Evolutionary conservation across 371 early-diverging fungal genomes (phyloP).

Genomic region (Mucor racemosus): DNA sequence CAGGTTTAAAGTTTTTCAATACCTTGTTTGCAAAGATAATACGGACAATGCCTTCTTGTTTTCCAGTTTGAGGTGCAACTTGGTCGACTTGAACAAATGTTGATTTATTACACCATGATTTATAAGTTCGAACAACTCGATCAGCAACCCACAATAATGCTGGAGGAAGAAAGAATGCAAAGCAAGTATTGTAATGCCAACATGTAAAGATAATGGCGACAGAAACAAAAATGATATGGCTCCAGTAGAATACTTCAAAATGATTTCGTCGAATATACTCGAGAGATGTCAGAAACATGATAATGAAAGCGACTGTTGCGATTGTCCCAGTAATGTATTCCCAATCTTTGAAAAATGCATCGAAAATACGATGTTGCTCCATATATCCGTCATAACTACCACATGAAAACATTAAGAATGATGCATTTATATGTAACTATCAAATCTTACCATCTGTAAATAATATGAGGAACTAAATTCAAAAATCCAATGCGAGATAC

Average conservation of each 20-base stretch:
- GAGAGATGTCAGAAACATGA: conserved; percentile 48
- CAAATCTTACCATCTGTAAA: conserved; percentile 21
- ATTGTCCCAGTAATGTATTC: conserved; percentile 50
- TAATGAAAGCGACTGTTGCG: conserved; percentile 44
- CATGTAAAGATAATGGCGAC: conserved; percentile 41
- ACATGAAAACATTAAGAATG: neutral
- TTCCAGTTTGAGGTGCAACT: conserved; percentile 22
- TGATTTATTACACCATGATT: conserved; percentile 40
- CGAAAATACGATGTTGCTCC: conserved; percentile 2
- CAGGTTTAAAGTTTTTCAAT: conserved; percentile 38
- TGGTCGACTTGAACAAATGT: conserved; percentile 31
- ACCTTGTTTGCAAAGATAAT: conserved; percentile 44
- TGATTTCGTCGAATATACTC: conserved; percentile 46
- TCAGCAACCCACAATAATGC: conserved; percentile 46
- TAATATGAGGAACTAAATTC: conserved; percentile 48
- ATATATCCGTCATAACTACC: neutral
- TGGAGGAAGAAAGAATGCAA: conserved; percentile 48
- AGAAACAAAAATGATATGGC: conserved; percentile 44
- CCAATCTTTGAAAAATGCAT: conserved; percentile 35
- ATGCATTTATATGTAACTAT: neutral
- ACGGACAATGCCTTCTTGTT: conserved; percentile 41
- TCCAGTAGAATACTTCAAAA: conserved; percentile 51
- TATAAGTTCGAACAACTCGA: conserved; percentile 45
- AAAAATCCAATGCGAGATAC: conserved; percentile 49
- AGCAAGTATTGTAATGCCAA: conserved; percentile 46